Conservation (phyloP, 805 yeast genomes). For the Zygoascus bituminiphila region DNA sequence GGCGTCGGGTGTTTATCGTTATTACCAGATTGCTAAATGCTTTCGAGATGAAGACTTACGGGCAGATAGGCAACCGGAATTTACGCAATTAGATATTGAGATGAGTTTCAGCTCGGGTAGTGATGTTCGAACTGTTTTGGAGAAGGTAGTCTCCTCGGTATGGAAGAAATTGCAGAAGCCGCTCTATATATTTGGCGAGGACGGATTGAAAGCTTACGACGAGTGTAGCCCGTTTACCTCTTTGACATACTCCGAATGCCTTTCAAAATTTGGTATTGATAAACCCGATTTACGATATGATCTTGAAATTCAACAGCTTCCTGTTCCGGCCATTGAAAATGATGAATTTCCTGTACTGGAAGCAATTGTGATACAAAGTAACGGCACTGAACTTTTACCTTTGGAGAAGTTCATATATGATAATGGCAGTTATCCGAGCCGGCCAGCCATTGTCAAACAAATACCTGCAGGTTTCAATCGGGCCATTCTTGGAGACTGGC, state of each 20-base stretch:
- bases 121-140: constrained; percentile 62
- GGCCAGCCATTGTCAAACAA: constrained; percentile 2
- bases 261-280: constrained; percentile 76
- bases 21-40: constrained; percentile 88
- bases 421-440: not conserved
- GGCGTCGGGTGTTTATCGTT: constrained; percentile 84
- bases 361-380: constrained; percentile 46
- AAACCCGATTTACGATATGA: constrained; percentile 76
- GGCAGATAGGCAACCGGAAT: constrained; percentile 94
- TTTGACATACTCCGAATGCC: constrained; percentile 59
- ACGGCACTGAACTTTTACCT: constrained; percentile 7
- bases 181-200: constrained; percentile 25
- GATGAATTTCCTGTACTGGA: constrained; percentile 63
- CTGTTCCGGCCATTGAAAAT: constrained; percentile 33
- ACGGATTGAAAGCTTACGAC: not conserved
- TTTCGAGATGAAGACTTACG: constrained; percentile 94
- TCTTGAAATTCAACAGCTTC: constrained; percentile 43
- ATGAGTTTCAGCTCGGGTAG: constrained; percentile 69
- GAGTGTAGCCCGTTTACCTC: constrained; percentile 7
- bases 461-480: not conserved
- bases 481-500: not conserved
- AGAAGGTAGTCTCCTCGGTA: constrained; percentile 42
- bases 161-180: constrained; percentile 45
- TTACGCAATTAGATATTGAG: constrained; percentile 94
- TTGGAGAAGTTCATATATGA: constrained; percentile 2